phyloP scores from a whole-genome alignment of 768 basidiomycete genomes.

The Lactarius psammicola region DNA sequence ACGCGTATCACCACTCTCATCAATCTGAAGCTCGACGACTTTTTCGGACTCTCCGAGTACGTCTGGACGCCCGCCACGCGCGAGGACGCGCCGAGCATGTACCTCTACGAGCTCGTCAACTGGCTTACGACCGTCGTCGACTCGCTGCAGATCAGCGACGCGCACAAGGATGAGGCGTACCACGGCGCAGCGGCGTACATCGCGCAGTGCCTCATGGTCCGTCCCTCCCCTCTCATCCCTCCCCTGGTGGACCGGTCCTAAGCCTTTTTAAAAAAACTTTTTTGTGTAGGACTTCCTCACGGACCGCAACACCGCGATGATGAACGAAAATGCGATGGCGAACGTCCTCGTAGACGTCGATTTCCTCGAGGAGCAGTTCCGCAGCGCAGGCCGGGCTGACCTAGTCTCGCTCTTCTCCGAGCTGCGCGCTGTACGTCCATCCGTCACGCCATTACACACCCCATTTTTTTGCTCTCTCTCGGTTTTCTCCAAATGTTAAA shows the following conservation, averaged over 20 bases:
- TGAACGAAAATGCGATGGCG: conserved; percentile 88
- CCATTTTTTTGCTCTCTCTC: neutral
- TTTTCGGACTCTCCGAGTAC: conserved; percentile 94
- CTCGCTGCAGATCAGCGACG: conserved; percentile 76
- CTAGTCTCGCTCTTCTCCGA: conserved; percentile 74
- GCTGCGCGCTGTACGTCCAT: conserved; percentile 63
- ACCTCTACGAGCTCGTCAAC: conserved; percentile 91
- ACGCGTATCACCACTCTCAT: conserved; percentile 80
- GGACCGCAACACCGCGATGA: conserved; percentile 66
- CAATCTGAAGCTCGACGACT: conserved; percentile 88
- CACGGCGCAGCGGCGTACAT: conserved; percentile 86
- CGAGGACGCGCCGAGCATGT: conserved; percentile 84
- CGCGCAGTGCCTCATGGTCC: conserved; percentile 83
- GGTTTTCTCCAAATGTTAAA: neutral
- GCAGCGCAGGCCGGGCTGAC: conserved; percentile 67
- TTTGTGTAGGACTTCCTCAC: conserved; percentile 66
- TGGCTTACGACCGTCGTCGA: conserved; percentile 98
- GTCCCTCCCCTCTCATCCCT: conserved; percentile 28
- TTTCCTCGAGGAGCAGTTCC: conserved; percentile 86
- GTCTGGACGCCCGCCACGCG: conserved; percentile 80
- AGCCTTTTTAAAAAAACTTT: neutral
- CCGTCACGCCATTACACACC: no score
- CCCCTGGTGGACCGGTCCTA: no score
- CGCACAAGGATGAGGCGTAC: conserved; percentile 88
- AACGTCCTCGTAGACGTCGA: conserved; percentile 84